phyloP scores from a whole-genome alignment of 2,329 filamentous ascomycete genomes.

The Aspergillus sojae region DNA sequence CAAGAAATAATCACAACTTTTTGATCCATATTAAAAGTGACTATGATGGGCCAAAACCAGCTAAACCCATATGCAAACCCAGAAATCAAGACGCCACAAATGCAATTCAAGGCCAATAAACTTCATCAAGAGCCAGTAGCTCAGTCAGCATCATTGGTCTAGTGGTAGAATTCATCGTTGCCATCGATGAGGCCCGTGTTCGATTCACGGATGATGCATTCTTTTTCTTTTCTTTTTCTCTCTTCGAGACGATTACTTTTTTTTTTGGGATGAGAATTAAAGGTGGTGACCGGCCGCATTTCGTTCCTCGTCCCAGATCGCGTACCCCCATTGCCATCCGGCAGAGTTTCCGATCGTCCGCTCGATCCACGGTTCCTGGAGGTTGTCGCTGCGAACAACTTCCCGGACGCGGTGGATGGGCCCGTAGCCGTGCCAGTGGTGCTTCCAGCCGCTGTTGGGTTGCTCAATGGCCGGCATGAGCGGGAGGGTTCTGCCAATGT shows the following conservation, averaged over 20 bases:
- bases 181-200: constrained; percentile 52
- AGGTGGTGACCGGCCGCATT: background rate
- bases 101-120: background rate
- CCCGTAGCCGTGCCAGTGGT: constrained; percentile 13
- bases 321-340: constrained; percentile 41
- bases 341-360: constrained; percentile 12
- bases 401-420: constrained; percentile 1
- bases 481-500: constrained; percentile 4
- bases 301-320: constrained; percentile 49
- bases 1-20: background rate
- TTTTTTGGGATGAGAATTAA: background rate
- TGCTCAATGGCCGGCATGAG: constrained; percentile 13
- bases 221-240: background rate
- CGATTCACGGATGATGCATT: constrained; percentile 51
- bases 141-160: constrained; percentile 44
- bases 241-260: background rate
- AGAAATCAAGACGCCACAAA: background rate
- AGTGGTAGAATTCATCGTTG: constrained; percentile 51
- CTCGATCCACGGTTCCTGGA: background rate
- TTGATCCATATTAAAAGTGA: background rate
- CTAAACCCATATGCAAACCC: background rate
- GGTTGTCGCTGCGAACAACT: background rate
- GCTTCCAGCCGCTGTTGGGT: constrained; percentile 16
- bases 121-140: background rate
- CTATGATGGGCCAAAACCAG: background rate